Evolutionary conservation across 1,284 basidiomycete species (phyloP).

Genomic region (Cryptococcus sp.): DNA sequence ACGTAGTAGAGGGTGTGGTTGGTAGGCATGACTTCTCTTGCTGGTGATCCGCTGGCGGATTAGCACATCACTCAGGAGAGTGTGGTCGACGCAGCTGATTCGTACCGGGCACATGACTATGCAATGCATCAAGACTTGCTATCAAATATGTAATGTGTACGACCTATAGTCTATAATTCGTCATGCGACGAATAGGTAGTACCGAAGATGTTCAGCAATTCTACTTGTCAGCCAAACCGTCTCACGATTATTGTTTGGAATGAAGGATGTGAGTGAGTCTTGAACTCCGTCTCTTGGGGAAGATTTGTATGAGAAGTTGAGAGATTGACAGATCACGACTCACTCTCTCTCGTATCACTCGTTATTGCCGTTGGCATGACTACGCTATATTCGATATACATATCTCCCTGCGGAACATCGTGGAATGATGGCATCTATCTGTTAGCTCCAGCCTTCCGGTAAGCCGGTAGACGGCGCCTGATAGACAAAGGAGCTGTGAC

Average conservation of each 20-base stretch:
- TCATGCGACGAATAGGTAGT: neutral
- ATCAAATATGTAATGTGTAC: too few relatives aligned
- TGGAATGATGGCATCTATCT: constrained; percentile 67
- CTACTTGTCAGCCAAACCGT: neutral
- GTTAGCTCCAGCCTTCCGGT: neutral
- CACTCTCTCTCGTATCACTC: constrained; percentile 63
- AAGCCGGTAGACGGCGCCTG: too few relatives aligned
- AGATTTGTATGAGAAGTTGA: neutral
- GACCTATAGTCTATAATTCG: neutral
- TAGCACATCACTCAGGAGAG: too few relatives aligned
- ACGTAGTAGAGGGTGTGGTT: too few relatives aligned
- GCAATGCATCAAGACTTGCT: too few relatives aligned
- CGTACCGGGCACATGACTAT: too few relatives aligned
- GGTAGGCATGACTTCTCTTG: too few relatives aligned
- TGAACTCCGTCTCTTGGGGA: neutral
- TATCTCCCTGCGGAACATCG: constrained; percentile 63
- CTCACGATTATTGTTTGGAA: too few relatives aligned
- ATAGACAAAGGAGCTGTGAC: neutral
- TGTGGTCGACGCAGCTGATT: too few relatives aligned
- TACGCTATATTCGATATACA: constrained; percentile 87
- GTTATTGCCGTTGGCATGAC: constrained; percentile 71
- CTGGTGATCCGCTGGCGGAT: too few relatives aligned
- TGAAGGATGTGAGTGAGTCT: too few relatives aligned
- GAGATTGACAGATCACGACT: constrained; percentile 15
- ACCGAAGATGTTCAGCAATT: neutral